Base-by-base conservation (phyloP, 2,329 filamentous ascomycete species). In the Sordariomycetes sp. region DNA sequence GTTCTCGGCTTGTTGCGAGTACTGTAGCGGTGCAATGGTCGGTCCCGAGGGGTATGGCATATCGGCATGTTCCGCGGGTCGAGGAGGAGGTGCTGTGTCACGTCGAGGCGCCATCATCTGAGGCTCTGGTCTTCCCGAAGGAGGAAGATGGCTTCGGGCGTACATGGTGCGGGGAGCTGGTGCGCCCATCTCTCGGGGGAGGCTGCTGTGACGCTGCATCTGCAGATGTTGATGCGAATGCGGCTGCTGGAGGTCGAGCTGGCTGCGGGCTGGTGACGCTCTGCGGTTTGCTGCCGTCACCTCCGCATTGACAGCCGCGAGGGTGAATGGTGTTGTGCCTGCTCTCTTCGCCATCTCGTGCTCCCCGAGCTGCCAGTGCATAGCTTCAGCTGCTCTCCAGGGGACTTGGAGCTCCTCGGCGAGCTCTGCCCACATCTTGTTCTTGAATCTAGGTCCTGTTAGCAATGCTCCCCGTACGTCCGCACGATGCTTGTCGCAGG, bases 321-420 rank as follows among this genome's bases (percentile, higher is more conserved):
- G 64, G 4, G 79, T 77, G 58, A 95, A 95, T 2, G 90, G 86
- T 7, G 84, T 80, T 24, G 92, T 86, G 29, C 92, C 92, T 27
- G 90, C 90, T 38, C 90, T 81, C 40, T 83, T 76, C 31, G 88
- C 88, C 86, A 98, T 96, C 48, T 96, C 92, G 46, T 79, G 69
- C 55, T 94, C 86, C 42, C 90, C 90, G 36, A 98, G 70, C 51
- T 94, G 84, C 90, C 92, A 98, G 60, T 96, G 92, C 88, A 95
- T 95, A 5, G 86, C 88, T 61, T 98, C 90, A 31, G 86, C 90
- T 14, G 92, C 87, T 50, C 92, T 75, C 90, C 90, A 96, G 23
- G 90, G 92, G 37, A 95, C 81, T 20, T 79, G 80, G 80, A 98
- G 90, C 59, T 96, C 90, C 55, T 92, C 86, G 27, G 88, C 87